Percentiles rank a stretch among this genome's conserved stretches.
Evolutionary conservation across 1,284 basidiomycete genomes (phyloP).

Genomic region (Mycena citricolor): DNA sequence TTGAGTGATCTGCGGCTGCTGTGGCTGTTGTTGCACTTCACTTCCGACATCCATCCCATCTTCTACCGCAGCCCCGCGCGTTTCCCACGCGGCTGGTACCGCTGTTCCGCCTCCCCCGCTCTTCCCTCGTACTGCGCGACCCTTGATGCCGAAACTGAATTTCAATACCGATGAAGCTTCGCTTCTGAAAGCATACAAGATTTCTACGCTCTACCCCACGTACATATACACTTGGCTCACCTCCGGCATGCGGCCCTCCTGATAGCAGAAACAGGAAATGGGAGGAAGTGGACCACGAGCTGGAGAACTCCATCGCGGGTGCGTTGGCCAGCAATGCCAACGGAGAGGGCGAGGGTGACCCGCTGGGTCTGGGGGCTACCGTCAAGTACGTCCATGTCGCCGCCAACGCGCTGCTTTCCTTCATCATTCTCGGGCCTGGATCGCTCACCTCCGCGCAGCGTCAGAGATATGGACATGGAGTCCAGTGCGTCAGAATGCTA

Average conservation of each 20-base stretch:
- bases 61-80: too few relatives aligned
- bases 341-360: constrained; percentile 63
- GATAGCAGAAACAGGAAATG: constrained; percentile 63
- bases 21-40: too few relatives aligned
- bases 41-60: too few relatives aligned
- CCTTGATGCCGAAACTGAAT: constrained; percentile 54
- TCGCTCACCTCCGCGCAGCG: constrained; percentile 36
- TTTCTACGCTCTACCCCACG: constrained; percentile 69
- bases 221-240: constrained; percentile 35
- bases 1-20: too few relatives aligned
- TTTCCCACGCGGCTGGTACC: too few relatives aligned
- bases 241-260: constrained; percentile 6
- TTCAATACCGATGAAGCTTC: constrained; percentile 72
- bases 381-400: constrained; percentile 53
- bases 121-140: neutral
- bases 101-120: neutral
- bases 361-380: constrained; percentile 61
- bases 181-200: constrained; percentile 71
- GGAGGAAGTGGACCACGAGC: constrained; percentile 80
- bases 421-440: constrained; percentile 6
- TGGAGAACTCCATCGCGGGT: constrained; percentile 65
- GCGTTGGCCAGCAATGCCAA: constrained; percentile 49
- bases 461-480: constrained; percentile 70
- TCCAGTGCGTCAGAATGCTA: constrained; percentile 51
- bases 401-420: constrained; percentile 15